Percentiles rank a stretch among this genome's conserved stretches.
These are phyloP conservation scores for Pyrenochaeta sp. DNA, from an alignment of 2,329 filamentous ascomycete genomes.

Conservation along the genomic window DNA sequence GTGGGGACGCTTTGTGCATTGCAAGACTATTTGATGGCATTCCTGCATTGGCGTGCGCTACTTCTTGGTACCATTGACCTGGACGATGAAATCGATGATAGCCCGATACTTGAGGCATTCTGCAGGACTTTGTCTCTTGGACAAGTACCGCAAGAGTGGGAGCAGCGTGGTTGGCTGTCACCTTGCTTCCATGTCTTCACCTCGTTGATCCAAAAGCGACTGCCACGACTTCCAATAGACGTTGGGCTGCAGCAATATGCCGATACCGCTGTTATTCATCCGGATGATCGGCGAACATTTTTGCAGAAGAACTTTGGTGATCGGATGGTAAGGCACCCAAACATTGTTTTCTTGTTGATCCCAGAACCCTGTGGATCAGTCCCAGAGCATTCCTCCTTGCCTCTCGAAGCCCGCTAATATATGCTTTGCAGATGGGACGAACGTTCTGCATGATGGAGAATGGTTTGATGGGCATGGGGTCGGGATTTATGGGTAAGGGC, in stretches of 20 bases:
- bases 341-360: background rate
- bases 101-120: constrained; percentile 34
- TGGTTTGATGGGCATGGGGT: constrained; percentile 43
- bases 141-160: constrained; percentile 18
- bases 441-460: constrained; percentile 26
- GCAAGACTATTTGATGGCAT: constrained; percentile 49
- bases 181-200: constrained; percentile 28
- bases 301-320: constrained; percentile 22
- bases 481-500: constrained; percentile 37
- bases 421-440: constrained; percentile 19
- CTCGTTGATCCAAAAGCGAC: constrained; percentile 15
- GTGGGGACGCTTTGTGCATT: constrained; percentile 37
- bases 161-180: constrained; percentile 5
- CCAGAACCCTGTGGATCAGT: background rate
- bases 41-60: constrained; percentile 46
- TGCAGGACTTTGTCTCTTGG: constrained; percentile 42
- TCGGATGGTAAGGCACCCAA: constrained; percentile 14
- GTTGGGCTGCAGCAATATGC: constrained; percentile 14
- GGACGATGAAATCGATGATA: constrained; percentile 1
- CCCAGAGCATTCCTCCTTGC: too few relatives aligned
- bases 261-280: constrained; percentile 1
- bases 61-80: constrained; percentile 27
- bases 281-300: constrained; percentile 16
- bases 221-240: constrained; percentile 24
- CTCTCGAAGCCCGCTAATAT: background rate